These are phyloP conservation scores for Leucocoprinus leucothites DNA, from an alignment of 768 basidiomycete species.

Conservation along the genomic window DNA sequence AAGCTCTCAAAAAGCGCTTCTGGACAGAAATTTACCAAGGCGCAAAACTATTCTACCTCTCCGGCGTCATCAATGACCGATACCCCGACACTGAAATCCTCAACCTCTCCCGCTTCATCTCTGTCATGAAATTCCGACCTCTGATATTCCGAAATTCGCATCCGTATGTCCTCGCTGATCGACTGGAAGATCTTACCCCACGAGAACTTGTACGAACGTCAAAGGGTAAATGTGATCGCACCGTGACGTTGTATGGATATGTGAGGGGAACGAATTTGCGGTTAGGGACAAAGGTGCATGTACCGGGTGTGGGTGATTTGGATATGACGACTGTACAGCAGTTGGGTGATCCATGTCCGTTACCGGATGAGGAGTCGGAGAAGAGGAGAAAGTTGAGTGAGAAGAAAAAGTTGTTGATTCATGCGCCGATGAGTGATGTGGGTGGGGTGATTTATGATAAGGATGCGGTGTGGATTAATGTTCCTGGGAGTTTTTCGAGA, in stretches of 20 bases:
- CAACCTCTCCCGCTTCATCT: constrained; percentile 94
- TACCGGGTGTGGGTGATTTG: constrained; percentile 93
- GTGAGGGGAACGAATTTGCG: constrained; percentile 86
- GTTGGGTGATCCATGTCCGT: constrained; percentile 92
- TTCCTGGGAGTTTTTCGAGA: constrained; percentile 89
- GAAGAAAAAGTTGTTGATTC: constrained; percentile 87
- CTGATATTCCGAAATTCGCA: constrained; percentile 94
- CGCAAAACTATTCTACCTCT: constrained; percentile 96
- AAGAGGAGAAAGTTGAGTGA: constrained; percentile 91
- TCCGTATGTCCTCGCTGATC: constrained; percentile 92
- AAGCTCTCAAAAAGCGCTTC: constrained; percentile 94
- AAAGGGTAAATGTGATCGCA: constrained; percentile 91
- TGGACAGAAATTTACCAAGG: constrained; percentile 99
- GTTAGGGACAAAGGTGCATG: constrained; percentile 74
- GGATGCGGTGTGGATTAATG: constrained; percentile 97
- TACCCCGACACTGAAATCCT: constrained; percentile 97
- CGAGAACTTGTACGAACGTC: constrained; percentile 75
- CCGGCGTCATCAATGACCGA: constrained; percentile 94
- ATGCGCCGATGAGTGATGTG: constrained; percentile 99
- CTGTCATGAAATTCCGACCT: constrained; percentile 98
- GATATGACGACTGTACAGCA: constrained; percentile 67
- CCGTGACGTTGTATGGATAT: constrained; percentile 91
- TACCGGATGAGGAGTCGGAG: constrained; percentile 89
- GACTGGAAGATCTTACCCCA: constrained; percentile 91
- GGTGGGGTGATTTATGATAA: constrained; percentile 98